Percentiles rank a stretch among this genome's conserved stretches.
phyloP scores from a whole-genome alignment of 169 alveolate species.

The Babesia bigemina region DNA sequence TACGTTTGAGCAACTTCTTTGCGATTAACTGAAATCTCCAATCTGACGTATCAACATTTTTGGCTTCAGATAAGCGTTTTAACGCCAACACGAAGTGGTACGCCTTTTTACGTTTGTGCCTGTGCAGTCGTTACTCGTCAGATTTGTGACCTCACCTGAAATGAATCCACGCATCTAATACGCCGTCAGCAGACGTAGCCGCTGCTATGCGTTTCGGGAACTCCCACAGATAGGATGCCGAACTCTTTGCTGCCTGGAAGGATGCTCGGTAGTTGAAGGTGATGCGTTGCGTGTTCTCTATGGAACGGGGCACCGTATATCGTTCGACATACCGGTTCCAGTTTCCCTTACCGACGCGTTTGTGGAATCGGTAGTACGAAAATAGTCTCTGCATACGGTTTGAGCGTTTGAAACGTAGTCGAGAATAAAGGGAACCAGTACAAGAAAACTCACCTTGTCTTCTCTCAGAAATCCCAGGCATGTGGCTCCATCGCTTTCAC shows the following conservation, averaged over 20 bases:
- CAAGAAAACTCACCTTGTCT: not conserved
- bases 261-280: slow-evolving; percentile 73
- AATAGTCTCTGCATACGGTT: slow-evolving; percentile 37
- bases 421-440: no score
- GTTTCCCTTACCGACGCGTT: slow-evolving; percentile 80
- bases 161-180: slow-evolving; percentile 77
- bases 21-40: slow-evolving; percentile 79
- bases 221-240: slow-evolving; percentile 76
- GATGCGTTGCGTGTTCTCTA: slow-evolving; percentile 80
- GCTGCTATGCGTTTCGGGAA: slow-evolving; percentile 78
- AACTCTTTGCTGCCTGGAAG: slow-evolving; percentile 74
- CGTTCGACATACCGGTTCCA: slow-evolving; percentile 82
- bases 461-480: not conserved
- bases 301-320: slow-evolving; percentile 73
- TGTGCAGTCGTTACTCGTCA: not conserved
- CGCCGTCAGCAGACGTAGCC: slow-evolving; percentile 80
- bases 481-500: not conserved
- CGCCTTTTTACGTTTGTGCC: slow-evolving; percentile 75
- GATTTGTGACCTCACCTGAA: slow-evolving; percentile 50
- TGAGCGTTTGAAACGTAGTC: no score
- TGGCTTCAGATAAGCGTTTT: slow-evolving; percentile 77
- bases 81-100: slow-evolving; percentile 76
- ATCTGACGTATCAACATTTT: slow-evolving; percentile 77
- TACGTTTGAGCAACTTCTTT: slow-evolving; percentile 59
- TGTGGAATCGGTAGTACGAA: slow-evolving; percentile 83